These are phyloP conservation scores for Fusarium neocosmosporiellum DNA, from an alignment of 2,329 filamentous ascomycete genomes.

Conservation along the genomic window DNA sequence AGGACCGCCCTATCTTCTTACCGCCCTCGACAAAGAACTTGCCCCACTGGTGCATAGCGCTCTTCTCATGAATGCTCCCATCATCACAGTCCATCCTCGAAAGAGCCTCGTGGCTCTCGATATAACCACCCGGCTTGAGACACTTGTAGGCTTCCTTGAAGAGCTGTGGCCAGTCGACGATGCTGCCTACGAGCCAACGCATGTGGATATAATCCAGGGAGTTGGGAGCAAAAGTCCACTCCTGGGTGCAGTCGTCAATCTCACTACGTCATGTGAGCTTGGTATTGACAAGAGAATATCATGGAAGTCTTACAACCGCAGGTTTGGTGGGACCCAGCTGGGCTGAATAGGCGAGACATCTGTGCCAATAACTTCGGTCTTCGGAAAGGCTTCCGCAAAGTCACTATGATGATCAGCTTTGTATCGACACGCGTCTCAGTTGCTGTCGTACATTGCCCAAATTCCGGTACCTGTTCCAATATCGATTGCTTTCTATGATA, in stretches of 20 bases:
- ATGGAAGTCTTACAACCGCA: constrained; percentile 13
- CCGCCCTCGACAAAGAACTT: constrained; percentile 32
- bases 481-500: constrained; percentile 11
- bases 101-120: constrained; percentile 30
- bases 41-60: constrained; percentile 34
- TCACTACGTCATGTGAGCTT: background rate
- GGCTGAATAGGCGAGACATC: constrained; percentile 33
- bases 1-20: constrained; percentile 25
- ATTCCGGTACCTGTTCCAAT: constrained; percentile 32
- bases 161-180: constrained; percentile 17
- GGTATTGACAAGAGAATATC: background rate
- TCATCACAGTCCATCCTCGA: constrained; percentile 28
- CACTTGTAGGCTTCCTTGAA: constrained; percentile 27
- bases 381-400: constrained; percentile 22
- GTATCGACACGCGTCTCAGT: accelerated
- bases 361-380: constrained; percentile 22
- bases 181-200: constrained; percentile 29
- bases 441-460: constrained; percentile 26
- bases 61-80: constrained; percentile 13
- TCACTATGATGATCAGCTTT: background rate
- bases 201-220: constrained; percentile 33
- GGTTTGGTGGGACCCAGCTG: constrained; percentile 22
- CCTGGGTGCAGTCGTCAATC: constrained; percentile 34
- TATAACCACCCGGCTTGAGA: constrained; percentile 19
- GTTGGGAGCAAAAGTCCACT: constrained; percentile 27